Evolutionary conservation across 257 asterid species (phyloP).

Genomic region (Eucommia ulmoides): DNA sequence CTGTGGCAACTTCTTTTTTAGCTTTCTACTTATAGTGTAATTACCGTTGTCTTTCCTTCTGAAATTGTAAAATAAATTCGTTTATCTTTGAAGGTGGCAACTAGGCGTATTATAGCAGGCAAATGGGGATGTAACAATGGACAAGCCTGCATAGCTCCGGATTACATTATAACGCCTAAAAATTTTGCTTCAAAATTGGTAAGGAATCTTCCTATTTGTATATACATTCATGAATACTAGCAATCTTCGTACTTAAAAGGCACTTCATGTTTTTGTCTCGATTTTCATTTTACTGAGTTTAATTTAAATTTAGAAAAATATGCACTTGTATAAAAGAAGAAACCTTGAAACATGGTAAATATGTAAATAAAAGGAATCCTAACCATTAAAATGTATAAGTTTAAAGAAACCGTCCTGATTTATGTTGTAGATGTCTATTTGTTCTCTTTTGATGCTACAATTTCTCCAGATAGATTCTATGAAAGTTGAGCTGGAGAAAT

Average conservation of each 20-base stretch:
- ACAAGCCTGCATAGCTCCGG: conserved; percentile 86
- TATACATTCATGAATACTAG: too few species aligned
- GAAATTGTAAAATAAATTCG: not conserved
- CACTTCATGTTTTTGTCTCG: too few species aligned
- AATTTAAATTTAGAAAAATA: too few species aligned
- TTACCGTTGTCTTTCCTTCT: not conserved
- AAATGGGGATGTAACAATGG: conserved; percentile 95
- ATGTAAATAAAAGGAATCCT: too few species aligned
- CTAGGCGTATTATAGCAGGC: conserved; percentile 68
- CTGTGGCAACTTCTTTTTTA: not conserved
- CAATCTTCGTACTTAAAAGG: too few species aligned
- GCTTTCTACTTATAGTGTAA: conserved; percentile 2
- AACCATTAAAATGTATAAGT: too few species aligned
- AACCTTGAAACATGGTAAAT: too few species aligned
- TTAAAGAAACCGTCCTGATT: too few species aligned
- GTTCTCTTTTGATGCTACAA: conserved; percentile 7
- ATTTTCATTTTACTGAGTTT: too few species aligned
- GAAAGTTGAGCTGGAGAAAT: conserved; percentile 50
- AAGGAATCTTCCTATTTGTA: too few species aligned
- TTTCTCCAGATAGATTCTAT: conserved; percentile 42
- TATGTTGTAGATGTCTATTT: too few species aligned
- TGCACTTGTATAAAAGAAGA: too few species aligned
- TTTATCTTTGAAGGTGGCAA: conserved; percentile 41
- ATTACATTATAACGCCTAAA: conserved; percentile 65
- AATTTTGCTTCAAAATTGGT: conserved; percentile 60